phyloP scores from a whole-genome alignment of 1,284 basidiomycete species.

The Boletus subluridellus region DNA sequence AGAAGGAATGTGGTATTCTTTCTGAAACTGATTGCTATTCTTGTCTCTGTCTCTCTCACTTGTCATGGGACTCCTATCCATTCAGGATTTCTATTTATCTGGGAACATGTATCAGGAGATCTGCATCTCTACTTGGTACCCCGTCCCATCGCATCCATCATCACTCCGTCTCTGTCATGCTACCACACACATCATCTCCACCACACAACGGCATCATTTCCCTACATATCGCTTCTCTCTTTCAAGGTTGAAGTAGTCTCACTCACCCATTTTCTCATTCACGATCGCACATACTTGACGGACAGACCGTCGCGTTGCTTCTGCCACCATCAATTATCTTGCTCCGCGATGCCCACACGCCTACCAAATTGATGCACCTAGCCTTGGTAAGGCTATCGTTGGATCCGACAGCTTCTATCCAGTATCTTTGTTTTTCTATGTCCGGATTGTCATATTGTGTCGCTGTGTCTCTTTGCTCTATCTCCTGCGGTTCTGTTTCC shows the following conservation, averaged over 20 bases:
- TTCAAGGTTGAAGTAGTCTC: conserved; percentile 17
- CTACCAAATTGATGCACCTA: conserved; percentile 9
- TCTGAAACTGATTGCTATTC: conserved; percentile 18
- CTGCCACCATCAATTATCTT: conserved; percentile 16
- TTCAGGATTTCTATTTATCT: conserved; percentile 35
- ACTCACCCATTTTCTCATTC: conserved; percentile 11
- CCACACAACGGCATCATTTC: conserved; percentile 32
- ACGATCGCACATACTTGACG: conserved; percentile 20
- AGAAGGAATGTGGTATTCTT: conserved; percentile 22
- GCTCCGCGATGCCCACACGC: conserved; percentile 12
- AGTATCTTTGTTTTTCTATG: conserved; percentile 16
- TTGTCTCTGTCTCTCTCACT: conserved; percentile 20
- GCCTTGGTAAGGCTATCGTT: conserved; percentile 16
- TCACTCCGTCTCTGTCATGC: conserved; percentile 19
- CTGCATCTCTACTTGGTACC: conserved; percentile 25
- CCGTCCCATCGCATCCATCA: conserved; percentile 24
- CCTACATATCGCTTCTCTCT: conserved; percentile 19
- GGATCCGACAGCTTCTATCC: conserved; percentile 22
- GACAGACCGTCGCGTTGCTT: conserved; percentile 20
- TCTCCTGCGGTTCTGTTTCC: conserved; percentile 19
- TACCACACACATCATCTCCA: conserved; percentile 32
- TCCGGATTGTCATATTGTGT: conserved; percentile 26
- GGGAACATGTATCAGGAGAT: conserved; percentile 31
- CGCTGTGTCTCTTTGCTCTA: conserved; percentile 25
- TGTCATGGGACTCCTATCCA: conserved; percentile 30